Percentiles rank a stretch among this genome's conserved stretches.
Evolutionary conservation across 768 basidiomycete genomes (phyloP).

Genomic region (Serendipita indica): DNA sequence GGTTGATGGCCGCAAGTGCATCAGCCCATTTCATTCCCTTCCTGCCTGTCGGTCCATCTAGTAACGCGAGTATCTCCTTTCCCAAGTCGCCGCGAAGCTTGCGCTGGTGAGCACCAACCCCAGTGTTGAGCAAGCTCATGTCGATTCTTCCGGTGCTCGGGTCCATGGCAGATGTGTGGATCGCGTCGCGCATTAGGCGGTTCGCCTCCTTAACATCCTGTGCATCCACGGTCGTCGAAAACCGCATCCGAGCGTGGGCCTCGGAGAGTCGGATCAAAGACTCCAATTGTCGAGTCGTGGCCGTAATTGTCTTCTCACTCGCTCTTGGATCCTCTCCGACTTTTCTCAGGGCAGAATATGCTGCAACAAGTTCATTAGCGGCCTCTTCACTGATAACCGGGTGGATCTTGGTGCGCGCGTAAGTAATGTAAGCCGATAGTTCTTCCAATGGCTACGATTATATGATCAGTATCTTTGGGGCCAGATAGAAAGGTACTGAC

Average conservation of each 20-base stretch:
- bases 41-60: constrained; percentile 35
- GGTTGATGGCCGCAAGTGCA: constrained; percentile 58
- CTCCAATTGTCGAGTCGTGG: constrained; percentile 93
- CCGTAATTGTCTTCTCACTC: constrained; percentile 89
- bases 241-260: constrained; percentile 92
- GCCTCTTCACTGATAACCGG: constrained; percentile 81
- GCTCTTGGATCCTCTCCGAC: constrained; percentile 68
- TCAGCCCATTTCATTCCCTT: constrained; percentile 72
- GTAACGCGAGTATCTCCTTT: constrained; percentile 53
- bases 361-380: constrained; percentile 63
- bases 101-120: constrained; percentile 75
- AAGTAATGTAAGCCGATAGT: constrained; percentile 88
- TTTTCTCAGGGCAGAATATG: constrained; percentile 89
- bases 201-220: constrained; percentile 80
- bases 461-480: background rate
- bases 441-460: constrained; percentile 73
- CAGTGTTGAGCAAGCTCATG: constrained; percentile 88
- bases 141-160: constrained; percentile 95
- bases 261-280: constrained; percentile 93
- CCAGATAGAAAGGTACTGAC: constrained; percentile 31
- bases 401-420: constrained; percentile 71
- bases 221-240: constrained; percentile 73
- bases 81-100: constrained; percentile 82
- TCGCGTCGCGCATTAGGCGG: constrained; percentile 92
- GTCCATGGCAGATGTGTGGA: constrained; percentile 89